Conservation (phyloP, 495 filamentous ascomycete species). For the Terfezia boudieri region DNA sequence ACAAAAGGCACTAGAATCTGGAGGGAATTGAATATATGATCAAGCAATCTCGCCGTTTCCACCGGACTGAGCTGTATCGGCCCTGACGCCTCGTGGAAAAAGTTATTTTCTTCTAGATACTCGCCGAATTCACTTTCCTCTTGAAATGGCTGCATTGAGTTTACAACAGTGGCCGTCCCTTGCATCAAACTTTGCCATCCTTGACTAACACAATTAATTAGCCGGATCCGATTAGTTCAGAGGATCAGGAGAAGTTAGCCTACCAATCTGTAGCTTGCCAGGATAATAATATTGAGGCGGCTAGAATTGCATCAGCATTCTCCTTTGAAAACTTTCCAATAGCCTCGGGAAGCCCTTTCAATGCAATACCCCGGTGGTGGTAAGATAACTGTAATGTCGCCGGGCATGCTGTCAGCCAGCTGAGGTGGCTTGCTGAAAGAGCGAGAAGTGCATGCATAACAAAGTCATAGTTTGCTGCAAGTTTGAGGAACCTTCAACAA, state of each 20-base stretch:
- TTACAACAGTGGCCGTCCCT: slow-evolving; percentile 71
- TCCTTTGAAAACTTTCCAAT: slow-evolving; percentile 64
- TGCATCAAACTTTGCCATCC: slow-evolving; percentile 83
- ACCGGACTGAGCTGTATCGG: slow-evolving; percentile 28
- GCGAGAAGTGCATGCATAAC: slow-evolving; percentile 84
- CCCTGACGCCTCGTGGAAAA: slow-evolving; percentile 35
- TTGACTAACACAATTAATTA: slow-evolving; percentile 35
- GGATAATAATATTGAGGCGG: slow-evolving; percentile 74
- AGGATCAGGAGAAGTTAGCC: slow-evolving; percentile 22
- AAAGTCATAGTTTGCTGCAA: slow-evolving; percentile 59
- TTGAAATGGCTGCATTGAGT: slow-evolving; percentile 84
- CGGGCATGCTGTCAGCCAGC: slow-evolving; percentile 60
- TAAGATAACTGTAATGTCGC: slow-evolving; percentile 68
- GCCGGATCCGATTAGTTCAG: slow-evolving; percentile 3
- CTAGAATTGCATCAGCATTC: slow-evolving; percentile 79
- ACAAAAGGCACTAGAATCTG: slow-evolving; percentile 48
- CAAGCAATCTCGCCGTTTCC: slow-evolving; percentile 41
- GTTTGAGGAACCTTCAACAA: slow-evolving; percentile 48
- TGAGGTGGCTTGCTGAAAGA: slow-evolving; percentile 76
- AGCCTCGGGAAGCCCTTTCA: slow-evolving; percentile 71
- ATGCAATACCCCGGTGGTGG: slow-evolving; percentile 61
- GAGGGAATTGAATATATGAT: slow-evolving; percentile 43
- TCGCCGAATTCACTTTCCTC: slow-evolving; percentile 66
- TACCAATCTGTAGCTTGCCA: slow-evolving; percentile 97
- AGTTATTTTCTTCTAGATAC: slow-evolving; percentile 55